A percentile compares a stretch with the other conserved stretches of the same genome.
These are phyloP conservation scores for Daphne laureola DNA, from an alignment of 441 rosid species.

Conservation along the genomic window DNA sequence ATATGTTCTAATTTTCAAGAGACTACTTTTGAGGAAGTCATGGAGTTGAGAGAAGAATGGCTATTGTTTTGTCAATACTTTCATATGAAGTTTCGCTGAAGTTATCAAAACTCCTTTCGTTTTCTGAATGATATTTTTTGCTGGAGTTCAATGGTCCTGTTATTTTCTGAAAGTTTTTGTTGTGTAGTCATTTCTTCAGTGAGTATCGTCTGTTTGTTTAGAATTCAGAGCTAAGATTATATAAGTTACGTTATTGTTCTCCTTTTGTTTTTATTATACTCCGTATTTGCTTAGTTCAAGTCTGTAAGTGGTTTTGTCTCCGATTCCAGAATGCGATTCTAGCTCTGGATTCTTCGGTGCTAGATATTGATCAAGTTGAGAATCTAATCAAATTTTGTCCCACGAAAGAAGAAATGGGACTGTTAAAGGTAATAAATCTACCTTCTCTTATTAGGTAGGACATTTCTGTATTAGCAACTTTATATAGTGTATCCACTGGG, in stretches of 20 bases:
- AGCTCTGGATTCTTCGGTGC: constrained; percentile 78
- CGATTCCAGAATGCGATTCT: constrained; percentile 70
- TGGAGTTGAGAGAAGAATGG: too few species aligned
- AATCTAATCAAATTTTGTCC: constrained; percentile 97
- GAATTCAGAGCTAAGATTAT: too few species aligned
- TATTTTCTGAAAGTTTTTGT: too few species aligned
- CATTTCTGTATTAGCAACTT: constrained; percentile 6
- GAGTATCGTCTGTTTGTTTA: too few species aligned
- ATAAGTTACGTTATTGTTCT: not conserved
- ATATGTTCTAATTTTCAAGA: too few species aligned
- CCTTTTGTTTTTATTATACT: not conserved
- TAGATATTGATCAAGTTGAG: constrained; percentile 97
- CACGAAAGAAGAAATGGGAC: constrained; percentile 92
- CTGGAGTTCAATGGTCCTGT: too few species aligned
- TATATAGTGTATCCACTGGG: not conserved
- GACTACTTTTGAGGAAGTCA: too few species aligned
- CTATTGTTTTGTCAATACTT: too few species aligned
- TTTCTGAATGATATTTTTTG: too few species aligned
- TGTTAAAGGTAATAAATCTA: constrained; percentile 50
- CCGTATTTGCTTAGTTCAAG: constrained; percentile 6
- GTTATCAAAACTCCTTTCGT: too few species aligned
- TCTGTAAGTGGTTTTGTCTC: constrained; percentile 15
- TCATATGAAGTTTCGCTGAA: too few species aligned
- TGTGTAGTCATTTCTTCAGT: too few species aligned
- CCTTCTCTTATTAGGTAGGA: constrained; percentile 12